phyloP scores from a whole-genome alignment of 2,329 filamentous ascomycete genomes.

The Coniochaeta sp. region DNA sequence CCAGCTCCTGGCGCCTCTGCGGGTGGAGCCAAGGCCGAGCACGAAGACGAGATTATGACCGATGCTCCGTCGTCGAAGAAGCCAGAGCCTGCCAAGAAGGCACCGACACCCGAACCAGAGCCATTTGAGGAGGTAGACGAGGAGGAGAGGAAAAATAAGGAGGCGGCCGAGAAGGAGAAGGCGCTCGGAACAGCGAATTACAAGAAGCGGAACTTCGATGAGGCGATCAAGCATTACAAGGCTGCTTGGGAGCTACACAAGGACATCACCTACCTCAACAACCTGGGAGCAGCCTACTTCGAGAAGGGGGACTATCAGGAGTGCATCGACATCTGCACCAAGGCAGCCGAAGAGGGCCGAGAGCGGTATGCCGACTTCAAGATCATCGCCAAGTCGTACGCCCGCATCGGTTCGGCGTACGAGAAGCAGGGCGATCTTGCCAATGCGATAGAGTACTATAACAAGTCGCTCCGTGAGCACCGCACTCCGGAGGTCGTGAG shows the following conservation, averaged over 20 bases:
- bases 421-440: slow-evolving; percentile 79
- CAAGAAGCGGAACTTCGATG: slow-evolving; percentile 97
- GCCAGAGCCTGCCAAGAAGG: slow-evolving; percentile 45
- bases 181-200: slow-evolving; percentile 88
- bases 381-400: slow-evolving; percentile 95
- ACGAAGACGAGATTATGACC: slow-evolving; percentile 73
- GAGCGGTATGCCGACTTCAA: slow-evolving; percentile 94
- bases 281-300: slow-evolving; percentile 86
- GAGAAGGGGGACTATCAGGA: slow-evolving; percentile 93
- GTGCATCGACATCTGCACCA: slow-evolving; percentile 77
- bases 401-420: slow-evolving; percentile 87
- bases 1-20: slow-evolving; percentile 19
- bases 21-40: slow-evolving; percentile 27
- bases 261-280: slow-evolving; percentile 97
- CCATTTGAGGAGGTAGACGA: slow-evolving; percentile 66
- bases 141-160: slow-evolving; percentile 89
- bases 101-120: slow-evolving; percentile 52
- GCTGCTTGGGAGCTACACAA: slow-evolving; percentile 94
- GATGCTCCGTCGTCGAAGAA: slow-evolving; percentile 44
- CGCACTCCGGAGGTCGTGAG: slow-evolving; percentile 88
- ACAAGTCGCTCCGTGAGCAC: slow-evolving; percentile 92
- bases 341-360: slow-evolving; percentile 85
- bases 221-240: slow-evolving; percentile 86
- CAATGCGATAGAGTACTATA: slow-evolving; percentile 81
- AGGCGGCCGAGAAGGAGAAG: slow-evolving; percentile 91